These are phyloP conservation scores for Umbelopsis vinacea DNA, from an alignment of 192 early-diverging fungal genomes.

Conservation along the genomic window DNA sequence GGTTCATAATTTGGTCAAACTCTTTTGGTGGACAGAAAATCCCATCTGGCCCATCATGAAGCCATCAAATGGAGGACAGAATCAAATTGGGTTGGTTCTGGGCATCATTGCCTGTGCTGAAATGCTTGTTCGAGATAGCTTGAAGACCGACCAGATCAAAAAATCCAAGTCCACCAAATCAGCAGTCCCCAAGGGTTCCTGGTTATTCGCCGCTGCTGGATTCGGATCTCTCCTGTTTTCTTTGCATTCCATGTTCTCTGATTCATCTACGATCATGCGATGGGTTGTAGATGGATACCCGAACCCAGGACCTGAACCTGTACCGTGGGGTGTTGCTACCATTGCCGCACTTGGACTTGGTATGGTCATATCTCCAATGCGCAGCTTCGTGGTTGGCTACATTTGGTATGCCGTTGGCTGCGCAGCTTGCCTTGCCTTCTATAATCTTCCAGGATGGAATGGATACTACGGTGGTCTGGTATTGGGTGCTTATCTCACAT, in stretches of 20 bases:
- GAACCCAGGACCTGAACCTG: constrained; percentile 70
- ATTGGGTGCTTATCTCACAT: constrained; percentile 61
- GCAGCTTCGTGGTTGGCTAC: constrained; percentile 48
- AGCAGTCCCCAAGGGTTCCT: constrained; percentile 26
- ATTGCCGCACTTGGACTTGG: constrained; percentile 63
- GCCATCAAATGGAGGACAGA: constrained; percentile 70
- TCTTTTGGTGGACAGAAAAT: constrained; percentile 80
- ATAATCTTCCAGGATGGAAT: constrained; percentile 59
- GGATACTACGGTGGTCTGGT: constrained; percentile 70
- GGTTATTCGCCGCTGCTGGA: constrained; percentile 59
- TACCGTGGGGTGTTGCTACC: constrained; percentile 71
- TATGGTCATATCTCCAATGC: constrained; percentile 51
- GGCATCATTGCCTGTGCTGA: constrained; percentile 65
- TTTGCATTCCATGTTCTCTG: constrained; percentile 77
- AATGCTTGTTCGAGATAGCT: constrained; percentile 52
- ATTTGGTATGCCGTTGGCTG: constrained; percentile 66
- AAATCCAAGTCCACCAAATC: constrained; percentile 24
- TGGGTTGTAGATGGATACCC: constrained; percentile 81
- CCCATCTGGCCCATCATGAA: constrained; percentile 88
- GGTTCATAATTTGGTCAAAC: constrained; percentile 69
- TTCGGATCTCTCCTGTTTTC: constrained; percentile 70
- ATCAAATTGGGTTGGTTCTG: constrained; percentile 63
- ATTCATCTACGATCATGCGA: constrained; percentile 73
- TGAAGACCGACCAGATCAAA: neutral
- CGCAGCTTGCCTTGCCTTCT: constrained; percentile 58